Evolutionary conservation across 2,329 filamentous ascomycete species (phyloP), one percentile per base, ranked within the genome.

Genomic region (Colletotrichum sp.): DNA sequence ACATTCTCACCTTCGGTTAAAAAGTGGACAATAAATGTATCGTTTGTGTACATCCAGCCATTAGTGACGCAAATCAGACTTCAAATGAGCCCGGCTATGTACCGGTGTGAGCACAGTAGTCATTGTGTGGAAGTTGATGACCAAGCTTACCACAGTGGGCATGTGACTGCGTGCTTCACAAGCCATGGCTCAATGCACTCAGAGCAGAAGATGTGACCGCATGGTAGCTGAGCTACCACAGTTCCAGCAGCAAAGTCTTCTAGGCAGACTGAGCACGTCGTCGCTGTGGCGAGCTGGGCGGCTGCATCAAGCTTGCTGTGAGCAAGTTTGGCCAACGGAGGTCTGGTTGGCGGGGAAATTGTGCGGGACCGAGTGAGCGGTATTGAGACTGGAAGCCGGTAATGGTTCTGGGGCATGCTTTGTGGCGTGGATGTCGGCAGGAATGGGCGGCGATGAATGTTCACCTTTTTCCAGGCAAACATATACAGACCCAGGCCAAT

Each of bases 101-200:
- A 21, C n/a, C n/a, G 2, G n/a, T 49, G 10, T 49, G n/a, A 49
- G 44, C 10, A 49, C 39, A 44, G 18, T 0, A n/a, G 18, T 6
- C 5, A 44, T 12, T n/a, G 18, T 26, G 52, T 24, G 6, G 2
- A 0, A 57, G 21, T 44, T 49, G 7, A 4, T 13, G 44, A 13
- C n/a, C n/a, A 21, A 52, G 44, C 55, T 59, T 63, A 74, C 67
- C 71, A 74, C 8, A 74, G 12, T 3, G 71, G 66, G 18, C 71
- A 74, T 5, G 67, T 74, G 18, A 32, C n/a, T 4, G 57, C 24
- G 21, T 71, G 71, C 39, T 65, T 65, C 10, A 52, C 24, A 18
- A 74, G 24, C 71, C 71, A 74, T 5, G 34, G 44, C 44, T 74
- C 67, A n/a, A 74, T 74, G 44, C 71, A 74, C 8, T 44, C 71